Evolutionary conservation across 805 yeast species (phyloP).

Genomic region (Metschnikowia hibisci): DNA sequence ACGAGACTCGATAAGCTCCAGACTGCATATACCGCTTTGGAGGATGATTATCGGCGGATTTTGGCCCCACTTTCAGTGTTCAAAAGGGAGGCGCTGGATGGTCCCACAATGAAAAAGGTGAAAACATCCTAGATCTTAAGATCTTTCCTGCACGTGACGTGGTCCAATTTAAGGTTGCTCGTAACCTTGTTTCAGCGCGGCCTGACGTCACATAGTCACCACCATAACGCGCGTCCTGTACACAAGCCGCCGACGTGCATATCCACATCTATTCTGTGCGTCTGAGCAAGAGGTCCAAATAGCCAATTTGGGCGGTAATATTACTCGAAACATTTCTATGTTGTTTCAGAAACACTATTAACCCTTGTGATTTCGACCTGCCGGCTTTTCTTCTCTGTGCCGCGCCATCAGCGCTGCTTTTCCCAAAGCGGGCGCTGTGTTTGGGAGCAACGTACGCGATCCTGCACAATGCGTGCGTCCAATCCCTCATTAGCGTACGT

Average conservation of each 20-base stretch:
- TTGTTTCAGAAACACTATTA: too few species aligned
- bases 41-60: constrained; percentile 67
- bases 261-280: constrained; percentile 3
- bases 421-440: background rate
- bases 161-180: constrained; percentile 4
- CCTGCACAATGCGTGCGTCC: background rate
- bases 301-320: background rate
- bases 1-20: constrained; percentile 69
- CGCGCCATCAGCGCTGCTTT: background rate
- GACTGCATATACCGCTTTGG: constrained; percentile 65
- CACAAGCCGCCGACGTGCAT: background rate
- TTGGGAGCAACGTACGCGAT: constrained; percentile 3
- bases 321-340: background rate
- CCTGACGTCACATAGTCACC: background rate
- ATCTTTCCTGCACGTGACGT: background rate
- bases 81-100: constrained; percentile 16
- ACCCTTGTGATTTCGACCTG: too few species aligned
- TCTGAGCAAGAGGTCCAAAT: background rate
- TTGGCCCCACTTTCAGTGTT: constrained; percentile 27
- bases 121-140: too few species aligned
- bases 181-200: background rate
- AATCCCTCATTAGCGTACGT: constrained; percentile 1
- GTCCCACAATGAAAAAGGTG: too few species aligned
- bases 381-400: too few species aligned
- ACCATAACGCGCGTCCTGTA: background rate